Evolutionary conservation across 2,329 filamentous ascomycete genomes (phyloP).

Genomic region (Coleophoma cylindrospora): DNA sequence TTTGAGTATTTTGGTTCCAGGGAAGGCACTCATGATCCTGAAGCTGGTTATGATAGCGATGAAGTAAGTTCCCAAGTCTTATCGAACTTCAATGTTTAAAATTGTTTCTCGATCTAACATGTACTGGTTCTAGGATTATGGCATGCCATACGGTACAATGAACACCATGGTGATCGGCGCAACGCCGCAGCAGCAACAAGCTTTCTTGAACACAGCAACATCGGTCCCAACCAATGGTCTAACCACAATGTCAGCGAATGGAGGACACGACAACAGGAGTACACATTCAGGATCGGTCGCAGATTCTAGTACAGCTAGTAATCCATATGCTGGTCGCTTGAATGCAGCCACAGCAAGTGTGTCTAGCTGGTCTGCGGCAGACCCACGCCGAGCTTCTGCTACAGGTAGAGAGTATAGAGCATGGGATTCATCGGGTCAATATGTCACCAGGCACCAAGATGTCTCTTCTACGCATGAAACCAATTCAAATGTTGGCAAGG

Average conservation of each 20-base stretch:
- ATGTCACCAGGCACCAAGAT: too few relatives aligned
- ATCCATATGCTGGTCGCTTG: conserved; percentile 7
- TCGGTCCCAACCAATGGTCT: too few relatives aligned
- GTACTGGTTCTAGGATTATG: background rate
- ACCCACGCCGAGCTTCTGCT: conserved; percentile 4
- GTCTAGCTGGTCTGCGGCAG: conserved; percentile 4
- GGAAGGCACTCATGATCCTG: background rate
- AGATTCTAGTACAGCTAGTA: conserved; percentile 6
- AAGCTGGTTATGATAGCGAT: conserved; percentile 1
- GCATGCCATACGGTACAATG: background rate
- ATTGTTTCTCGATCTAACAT: background rate
- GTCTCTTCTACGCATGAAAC: too few relatives aligned
- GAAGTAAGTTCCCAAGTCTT: background rate
- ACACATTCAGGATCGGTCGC: too few relatives aligned
- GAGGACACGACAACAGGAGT: too few relatives aligned
- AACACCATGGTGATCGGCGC: too few relatives aligned
- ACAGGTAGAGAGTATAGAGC: conserved; percentile 5
- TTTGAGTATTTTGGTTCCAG: conserved; percentile 1
- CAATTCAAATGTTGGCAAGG: too few relatives aligned
- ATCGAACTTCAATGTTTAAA: background rate
- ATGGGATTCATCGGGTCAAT: conserved; percentile 10
- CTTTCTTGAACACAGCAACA: background rate
- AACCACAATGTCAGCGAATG: too few relatives aligned
- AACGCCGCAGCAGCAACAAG: background rate
- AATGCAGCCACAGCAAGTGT: conserved; percentile 1